A percentile compares a stretch with the other conserved stretches of the same genome.
Evolutionary conservation across 257 asterid species (phyloP).

Genomic region (Rubia yunnanensis): DNA sequence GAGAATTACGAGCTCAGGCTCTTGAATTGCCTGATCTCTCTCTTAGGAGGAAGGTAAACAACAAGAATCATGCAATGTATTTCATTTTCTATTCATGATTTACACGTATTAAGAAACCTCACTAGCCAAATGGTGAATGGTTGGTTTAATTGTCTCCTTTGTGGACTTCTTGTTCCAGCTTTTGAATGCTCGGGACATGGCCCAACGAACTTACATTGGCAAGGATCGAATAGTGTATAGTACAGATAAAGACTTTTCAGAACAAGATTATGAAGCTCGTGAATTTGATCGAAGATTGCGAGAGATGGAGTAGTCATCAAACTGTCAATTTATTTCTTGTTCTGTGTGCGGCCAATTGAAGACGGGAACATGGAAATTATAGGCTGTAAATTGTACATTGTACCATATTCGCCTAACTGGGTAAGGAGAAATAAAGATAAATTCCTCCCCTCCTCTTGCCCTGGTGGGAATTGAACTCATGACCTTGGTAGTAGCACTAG

Average conservation of each 20-base stretch:
- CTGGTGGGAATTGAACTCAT: too few relatives aligned
- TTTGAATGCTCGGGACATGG: conserved; percentile 93
- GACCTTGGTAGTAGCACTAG: too few relatives aligned
- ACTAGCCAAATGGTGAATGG: not conserved
- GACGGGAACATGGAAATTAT: not conserved
- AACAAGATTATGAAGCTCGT: conserved; percentile 69
- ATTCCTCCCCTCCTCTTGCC: too few relatives aligned
- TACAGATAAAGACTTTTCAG: conserved; percentile 60
- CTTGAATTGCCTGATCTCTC: conserved; percentile 76
- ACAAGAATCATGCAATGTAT: not conserved
- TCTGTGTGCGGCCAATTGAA: not conserved
- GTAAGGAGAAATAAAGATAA: not conserved
- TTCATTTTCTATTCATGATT: not conserved
- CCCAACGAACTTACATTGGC: conserved; percentile 72
- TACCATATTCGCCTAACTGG: not conserved
- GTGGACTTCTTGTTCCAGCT: conserved; percentile 35
- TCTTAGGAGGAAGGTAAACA: conserved; percentile 70
- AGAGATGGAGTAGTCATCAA: conserved; percentile 51
- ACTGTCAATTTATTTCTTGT: not conserved
- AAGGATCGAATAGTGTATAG: conserved; percentile 83
- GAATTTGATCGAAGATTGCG: conserved; percentile 74
- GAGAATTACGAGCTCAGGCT: conserved; percentile 54
- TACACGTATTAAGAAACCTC: not conserved
- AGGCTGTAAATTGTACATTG: not conserved
- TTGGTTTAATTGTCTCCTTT: not conserved